Base-by-base conservation (phyloP, 306 rosid species). In the Pachyrhizus erosus region DNA sequence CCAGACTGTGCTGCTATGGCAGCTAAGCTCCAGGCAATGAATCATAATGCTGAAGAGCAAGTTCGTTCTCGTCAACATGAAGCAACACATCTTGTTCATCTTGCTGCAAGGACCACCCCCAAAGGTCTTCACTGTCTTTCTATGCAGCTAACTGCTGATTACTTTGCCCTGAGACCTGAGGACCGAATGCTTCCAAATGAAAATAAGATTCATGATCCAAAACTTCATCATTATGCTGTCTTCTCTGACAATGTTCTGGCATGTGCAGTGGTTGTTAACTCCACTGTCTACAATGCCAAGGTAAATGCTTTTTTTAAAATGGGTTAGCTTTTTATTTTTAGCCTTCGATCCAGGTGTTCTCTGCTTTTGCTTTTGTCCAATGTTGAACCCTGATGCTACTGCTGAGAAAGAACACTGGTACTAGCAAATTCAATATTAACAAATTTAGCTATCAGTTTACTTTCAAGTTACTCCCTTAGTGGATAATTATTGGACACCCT, bases 231-330 rank as follows among this genome's bases (percentile, higher is more conserved):
- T 87, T 96, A 89, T 91, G 97, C 87, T 81, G 91, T 96, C 77
- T 96, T 96, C 93, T 94, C 99, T 17, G 97, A 96, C 91, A 96
- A 94, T 87, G 83, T 96, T 91, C 90, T 96, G 83, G 98, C 95
- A 21, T 90, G 91, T 90, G 93, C 94, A 23, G 99, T 94, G 76
- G 97, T 96, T 79, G 97, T 96, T 72, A 96, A 90, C 72, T 96
- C 99, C 82, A 92, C 99, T 39, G 83, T 92, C 75, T 90, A 91
- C 70, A 49, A 80, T 74, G 90, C 97, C 84, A 86, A 58, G 99
- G 99, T 94, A 94, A 83, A 65, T 62, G 7, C 40, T 18, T 60
- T 18, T 61, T 42, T 37, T 17, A 78, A 18, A 55, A 12, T 81
- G 13, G 37, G 51, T 34, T 46, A 45, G 6, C 69, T 9, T 24